phyloP scores from a whole-genome alignment of 2,329 filamentous ascomycete genomes.

The Cordyceps farinosa region DNA sequence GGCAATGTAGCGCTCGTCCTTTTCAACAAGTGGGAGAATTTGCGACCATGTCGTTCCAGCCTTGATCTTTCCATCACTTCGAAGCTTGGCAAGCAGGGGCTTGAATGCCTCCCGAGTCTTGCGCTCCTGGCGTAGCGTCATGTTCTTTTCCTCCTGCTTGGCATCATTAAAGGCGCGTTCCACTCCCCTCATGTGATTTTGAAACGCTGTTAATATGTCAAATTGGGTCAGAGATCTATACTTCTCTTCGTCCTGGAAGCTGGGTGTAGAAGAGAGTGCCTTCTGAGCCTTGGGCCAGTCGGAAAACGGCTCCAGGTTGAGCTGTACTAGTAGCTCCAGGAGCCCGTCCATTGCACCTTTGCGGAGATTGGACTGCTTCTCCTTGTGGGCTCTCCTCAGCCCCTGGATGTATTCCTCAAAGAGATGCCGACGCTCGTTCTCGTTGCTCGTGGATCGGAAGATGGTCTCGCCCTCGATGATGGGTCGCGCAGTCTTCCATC shows the following conservation, averaged over 20 bases:
- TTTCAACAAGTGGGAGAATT: conserved; percentile 68
- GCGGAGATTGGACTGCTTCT: conserved; percentile 67
- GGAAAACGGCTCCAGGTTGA: conserved; percentile 88
- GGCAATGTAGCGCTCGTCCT: conserved; percentile 77
- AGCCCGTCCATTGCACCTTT: conserved; percentile 84
- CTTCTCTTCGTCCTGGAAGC: conserved; percentile 76
- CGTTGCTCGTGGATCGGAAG: conserved; percentile 85
- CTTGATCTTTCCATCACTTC: conserved; percentile 74
- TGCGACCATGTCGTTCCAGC: conserved; percentile 88
- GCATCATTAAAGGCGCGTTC: conserved; percentile 90
- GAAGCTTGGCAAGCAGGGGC: conserved; percentile 70
- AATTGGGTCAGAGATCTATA: conserved; percentile 82
- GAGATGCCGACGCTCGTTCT: conserved; percentile 80
- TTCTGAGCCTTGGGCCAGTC: conserved; percentile 89
- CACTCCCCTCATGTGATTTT: conserved; percentile 89
- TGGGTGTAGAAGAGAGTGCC: conserved; percentile 72
- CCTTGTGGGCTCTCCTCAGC: conserved; percentile 74
- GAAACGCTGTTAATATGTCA: conserved; percentile 88
- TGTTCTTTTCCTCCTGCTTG: conserved; percentile 81
- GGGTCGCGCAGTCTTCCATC: conserved; percentile 92
- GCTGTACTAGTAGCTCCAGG: conserved; percentile 68
- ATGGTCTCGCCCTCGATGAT: conserved; percentile 95
- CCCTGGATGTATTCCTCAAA: conserved; percentile 91
- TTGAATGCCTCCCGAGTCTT: conserved; percentile 81
- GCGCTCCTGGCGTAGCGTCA: conserved; percentile 76